Base-by-base conservation (phyloP, 768 basidiomycete species). In the Kwoniella bestiolae region DNA sequence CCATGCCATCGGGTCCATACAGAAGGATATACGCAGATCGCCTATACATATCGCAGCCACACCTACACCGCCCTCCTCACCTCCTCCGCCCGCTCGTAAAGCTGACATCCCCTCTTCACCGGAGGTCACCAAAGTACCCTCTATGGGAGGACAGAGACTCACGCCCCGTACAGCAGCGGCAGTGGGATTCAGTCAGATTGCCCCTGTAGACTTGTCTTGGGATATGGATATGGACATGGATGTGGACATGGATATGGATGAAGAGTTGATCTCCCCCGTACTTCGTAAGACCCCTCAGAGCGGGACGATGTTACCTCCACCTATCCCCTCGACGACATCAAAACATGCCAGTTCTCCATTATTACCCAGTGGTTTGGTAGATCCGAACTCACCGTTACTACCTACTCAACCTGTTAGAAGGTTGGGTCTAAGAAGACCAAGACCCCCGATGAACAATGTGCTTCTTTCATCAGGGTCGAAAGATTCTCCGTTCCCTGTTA, bases 131-230 rank as follows among this genome's bases (percentile, higher is more conserved):
- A 52, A 25, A 16, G 9, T 3, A 3, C 3, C 32, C 5, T 5
- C 45, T 12, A 28, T 11, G 18, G 47, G 21, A 52, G 23, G 49
- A 21, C 21, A 28, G 26, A 50, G 28, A 29, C 14, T 61, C 12
- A 41, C 64, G 28, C 50, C 56, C 46, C 57, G 62, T 18, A 56
- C 59, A 8, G 45, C 67, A 46, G 60, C 55, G 9, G 55, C 59
- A 12, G 79, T 66, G 18, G 79, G 79, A 0, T 79, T 78, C 67
- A 67, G 63, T 35, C 72, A 80, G 50, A 63, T 80, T 23, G 77
- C 68, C 8, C 61, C 75, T 2, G 60, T 75, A 34, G 75, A 73
- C 44, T 49, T 77, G 16, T 53, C 55, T 11, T 71, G 64, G 70
- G 68, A 71, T 44, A 53, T 65, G 23, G 64, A 59, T 16, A 23